Percentiles rank a stretch among this genome's conserved stretches.
These are phyloP conservation scores for Quercus alba DNA, from an alignment of 306 rosid genomes.

Conservation along the genomic window DNA sequence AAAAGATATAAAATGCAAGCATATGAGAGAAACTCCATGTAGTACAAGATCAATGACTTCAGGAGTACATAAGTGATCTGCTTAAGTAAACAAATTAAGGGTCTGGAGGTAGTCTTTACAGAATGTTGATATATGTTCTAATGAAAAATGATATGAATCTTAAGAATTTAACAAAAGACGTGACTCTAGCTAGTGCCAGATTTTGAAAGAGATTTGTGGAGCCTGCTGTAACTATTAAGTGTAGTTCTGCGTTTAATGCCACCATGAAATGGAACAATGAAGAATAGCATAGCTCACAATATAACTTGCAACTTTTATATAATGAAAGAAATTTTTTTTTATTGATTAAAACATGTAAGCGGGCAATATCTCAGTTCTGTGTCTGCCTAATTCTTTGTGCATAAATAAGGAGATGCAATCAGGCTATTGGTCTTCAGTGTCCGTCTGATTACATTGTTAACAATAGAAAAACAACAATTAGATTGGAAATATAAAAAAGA, in stretches of 20 bases:
- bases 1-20: background rate
- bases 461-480: background rate
- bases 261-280: background rate
- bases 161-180: background rate
- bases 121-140: background rate
- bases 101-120: background rate
- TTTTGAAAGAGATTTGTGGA: background rate
- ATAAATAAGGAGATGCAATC: background rate
- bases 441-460: background rate
- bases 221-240: background rate
- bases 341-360: background rate
- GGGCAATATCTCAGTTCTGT: background rate
- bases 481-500: constrained; percentile 4
- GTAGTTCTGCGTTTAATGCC: background rate
- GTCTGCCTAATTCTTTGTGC: background rate
- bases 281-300: background rate
- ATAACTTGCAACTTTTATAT: background rate
- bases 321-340: background rate
- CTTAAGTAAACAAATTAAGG: background rate
- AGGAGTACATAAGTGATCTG: background rate
- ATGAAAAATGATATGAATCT: background rate
- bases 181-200: background rate
- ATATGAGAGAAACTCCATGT: background rate
- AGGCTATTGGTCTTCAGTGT: background rate
- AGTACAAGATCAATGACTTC: background rate